Percentiles rank a stretch among this genome's conserved stretches.
Evolutionary conservation across 306 rosid genomes (phyloP).

Genomic region (Senna siamea): DNA sequence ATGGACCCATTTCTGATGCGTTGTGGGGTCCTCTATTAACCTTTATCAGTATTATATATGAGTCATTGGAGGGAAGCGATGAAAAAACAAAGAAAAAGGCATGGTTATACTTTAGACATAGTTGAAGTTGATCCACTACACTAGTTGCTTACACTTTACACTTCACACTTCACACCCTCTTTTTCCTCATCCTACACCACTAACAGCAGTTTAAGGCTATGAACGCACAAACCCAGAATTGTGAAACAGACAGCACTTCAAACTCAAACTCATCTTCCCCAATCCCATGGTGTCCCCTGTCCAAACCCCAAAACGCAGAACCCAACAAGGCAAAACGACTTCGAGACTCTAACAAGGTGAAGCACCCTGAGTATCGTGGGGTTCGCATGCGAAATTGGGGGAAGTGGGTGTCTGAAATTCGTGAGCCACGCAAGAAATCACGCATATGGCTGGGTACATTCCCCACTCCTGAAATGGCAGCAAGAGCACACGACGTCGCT

Average conservation of each 20-base stretch:
- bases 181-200: too few species aligned
- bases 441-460: constrained; percentile 82
- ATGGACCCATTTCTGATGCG: too few species aligned
- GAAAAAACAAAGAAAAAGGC: constrained; percentile 1
- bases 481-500: constrained; percentile 79
- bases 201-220: too few species aligned
- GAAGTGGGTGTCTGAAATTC: constrained; percentile 81
- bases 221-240: constrained; percentile 44
- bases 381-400: constrained; percentile 84
- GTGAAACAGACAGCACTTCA: constrained; percentile 57
- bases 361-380: constrained; percentile 64
- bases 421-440: constrained; percentile 78
- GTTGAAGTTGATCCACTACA: too few species aligned
- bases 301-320: neutral
- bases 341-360: constrained; percentile 62
- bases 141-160: too few species aligned
- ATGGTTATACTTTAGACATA: too few species aligned
- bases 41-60: constrained; percentile 61
- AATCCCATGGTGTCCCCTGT: too few species aligned
- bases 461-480: constrained; percentile 79
- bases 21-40: constrained; percentile 35
- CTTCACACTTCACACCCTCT: neutral
- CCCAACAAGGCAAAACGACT: constrained; percentile 43
- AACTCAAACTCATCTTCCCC: constrained; percentile 56
- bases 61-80: too few species aligned